Conservation (phyloP, 129 eudicot species). For the Lactuca saligna region DNA sequence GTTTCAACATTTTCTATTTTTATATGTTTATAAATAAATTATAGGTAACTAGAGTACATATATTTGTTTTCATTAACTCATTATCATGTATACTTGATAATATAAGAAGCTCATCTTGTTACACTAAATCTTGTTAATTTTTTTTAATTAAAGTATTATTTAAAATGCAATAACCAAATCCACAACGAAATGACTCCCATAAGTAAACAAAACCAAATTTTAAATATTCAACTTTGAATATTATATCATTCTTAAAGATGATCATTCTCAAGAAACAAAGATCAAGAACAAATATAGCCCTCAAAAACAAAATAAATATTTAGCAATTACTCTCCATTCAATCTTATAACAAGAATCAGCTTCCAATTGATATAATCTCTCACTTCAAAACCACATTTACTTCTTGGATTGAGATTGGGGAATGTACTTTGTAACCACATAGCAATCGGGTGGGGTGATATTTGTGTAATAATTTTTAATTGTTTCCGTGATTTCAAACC, state of each 20-base stretch:
- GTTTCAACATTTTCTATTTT: constrained; percentile 4
- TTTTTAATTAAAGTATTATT: too few species aligned
- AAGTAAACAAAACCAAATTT: constrained; percentile 7
- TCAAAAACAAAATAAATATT: constrained; percentile 23
- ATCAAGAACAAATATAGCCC: constrained; percentile 26
- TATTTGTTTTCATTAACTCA: constrained; percentile 12
- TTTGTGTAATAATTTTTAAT: constrained; percentile 90
- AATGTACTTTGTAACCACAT: constrained; percentile 75
- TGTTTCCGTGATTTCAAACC: constrained; percentile 94
- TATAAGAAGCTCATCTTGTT: constrained; percentile 5
- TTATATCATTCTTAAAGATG: constrained; percentile 32
- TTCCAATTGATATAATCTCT: constrained; percentile 34
- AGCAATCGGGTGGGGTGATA: constrained; percentile 96
- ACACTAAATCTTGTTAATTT: background rate
- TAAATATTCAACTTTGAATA: constrained; percentile 22
- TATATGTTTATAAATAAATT: constrained; percentile 9
- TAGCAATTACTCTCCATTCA: constrained; percentile 22
- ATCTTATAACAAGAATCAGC: constrained; percentile 27
- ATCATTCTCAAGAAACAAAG: constrained; percentile 27
- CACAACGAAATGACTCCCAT: background rate
- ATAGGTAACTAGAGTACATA: constrained; percentile 26
- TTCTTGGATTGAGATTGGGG: constrained; percentile 52
- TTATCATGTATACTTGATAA: constrained; percentile 10
- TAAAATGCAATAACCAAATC: too few species aligned
- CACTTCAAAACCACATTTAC: constrained; percentile 26